Conservation (phyloP, 192 early-diverging fungal genomes). For the Coemansia sp. region DNA sequence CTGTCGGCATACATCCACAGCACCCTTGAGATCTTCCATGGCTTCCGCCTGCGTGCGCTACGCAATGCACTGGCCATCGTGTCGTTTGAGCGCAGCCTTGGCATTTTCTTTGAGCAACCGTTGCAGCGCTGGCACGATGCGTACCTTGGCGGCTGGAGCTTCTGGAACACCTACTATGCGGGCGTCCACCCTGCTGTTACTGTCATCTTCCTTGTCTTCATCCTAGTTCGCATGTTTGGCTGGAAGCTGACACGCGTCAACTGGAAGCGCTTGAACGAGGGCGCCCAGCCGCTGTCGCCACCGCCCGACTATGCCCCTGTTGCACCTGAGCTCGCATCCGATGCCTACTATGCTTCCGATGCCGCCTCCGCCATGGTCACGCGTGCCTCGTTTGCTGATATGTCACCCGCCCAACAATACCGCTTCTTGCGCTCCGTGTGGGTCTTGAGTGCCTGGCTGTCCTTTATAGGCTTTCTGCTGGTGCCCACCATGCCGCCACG, state of each 20-base stretch:
- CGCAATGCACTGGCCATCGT: slow-evolving; percentile 50
- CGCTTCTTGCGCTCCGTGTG: slow-evolving; percentile 53
- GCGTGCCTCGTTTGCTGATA: slow-evolving; percentile 34
- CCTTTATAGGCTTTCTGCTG: slow-evolving; percentile 53
- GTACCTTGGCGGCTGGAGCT: slow-evolving; percentile 40
- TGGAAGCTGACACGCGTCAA: slow-evolving; percentile 53
- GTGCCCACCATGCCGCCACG: slow-evolving; percentile 55
- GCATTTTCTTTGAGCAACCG: slow-evolving; percentile 50
- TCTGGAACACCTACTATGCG: slow-evolving; percentile 57
- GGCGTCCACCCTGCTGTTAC: slow-evolving; percentile 53
- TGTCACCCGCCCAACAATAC: slow-evolving; percentile 55
- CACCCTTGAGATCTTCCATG: slow-evolving; percentile 47
- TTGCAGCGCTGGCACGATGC: slow-evolving; percentile 52
- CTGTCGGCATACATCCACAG: slow-evolving; percentile 54
- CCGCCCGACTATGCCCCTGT: slow-evolving; percentile 33
- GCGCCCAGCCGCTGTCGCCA: slow-evolving; percentile 15
- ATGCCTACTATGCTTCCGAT: slow-evolving; percentile 25
- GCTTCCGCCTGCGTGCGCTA: slow-evolving; percentile 47
- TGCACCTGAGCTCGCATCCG: neutral
- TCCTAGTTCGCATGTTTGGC: slow-evolving; percentile 54
- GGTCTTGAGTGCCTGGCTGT: slow-evolving; percentile 51
- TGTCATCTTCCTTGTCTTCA: slow-evolving; percentile 43
- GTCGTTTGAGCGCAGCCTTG: slow-evolving; percentile 39
- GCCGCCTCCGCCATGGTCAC: slow-evolving; percentile 14
- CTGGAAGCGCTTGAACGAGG: slow-evolving; percentile 54